Percentiles rank a stretch among this genome's conserved stretches.
phyloP scores from a whole-genome alignment of 148 eudicot species.

The Fallopia convolvulus region DNA sequence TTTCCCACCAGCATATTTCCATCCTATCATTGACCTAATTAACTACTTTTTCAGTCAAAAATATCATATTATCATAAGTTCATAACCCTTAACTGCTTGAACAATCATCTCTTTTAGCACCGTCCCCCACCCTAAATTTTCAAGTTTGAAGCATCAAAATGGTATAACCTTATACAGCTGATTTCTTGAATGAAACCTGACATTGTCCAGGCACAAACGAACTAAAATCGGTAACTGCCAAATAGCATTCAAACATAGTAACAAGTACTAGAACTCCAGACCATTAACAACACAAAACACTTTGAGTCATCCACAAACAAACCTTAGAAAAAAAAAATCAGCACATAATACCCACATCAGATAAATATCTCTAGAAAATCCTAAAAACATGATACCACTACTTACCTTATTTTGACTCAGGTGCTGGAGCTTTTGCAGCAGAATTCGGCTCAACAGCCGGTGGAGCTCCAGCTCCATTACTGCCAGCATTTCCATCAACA shows the following conservation, averaged over 20 bases:
- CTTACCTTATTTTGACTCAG: slow-evolving; percentile 22
- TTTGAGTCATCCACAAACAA: neutral
- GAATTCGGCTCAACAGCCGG: slow-evolving; percentile 50
- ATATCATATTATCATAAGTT: too few species aligned
- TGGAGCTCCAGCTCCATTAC: slow-evolving; percentile 32
- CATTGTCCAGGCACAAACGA: neutral
- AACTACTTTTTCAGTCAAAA: too few species aligned
- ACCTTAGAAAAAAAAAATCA: neutral
- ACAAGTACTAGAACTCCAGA: neutral
- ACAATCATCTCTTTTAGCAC: too few species aligned
- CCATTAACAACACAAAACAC: neutral
- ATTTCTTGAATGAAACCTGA: neutral
- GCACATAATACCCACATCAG: neutral
- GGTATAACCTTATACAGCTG: neutral
- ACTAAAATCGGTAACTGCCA: neutral
- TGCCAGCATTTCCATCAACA: slow-evolving; percentile 34
- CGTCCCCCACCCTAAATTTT: too few species aligned
- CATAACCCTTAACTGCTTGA: too few species aligned
- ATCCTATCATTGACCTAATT: too few species aligned
- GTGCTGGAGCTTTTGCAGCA: slow-evolving; percentile 49
- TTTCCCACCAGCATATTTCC: too few species aligned
- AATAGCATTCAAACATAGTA: neutral
- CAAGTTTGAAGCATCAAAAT: neutral
- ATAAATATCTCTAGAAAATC: slow-evolving; percentile 6
- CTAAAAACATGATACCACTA: neutral